phyloP scores from a whole-genome alignment of 768 basidiomycete genomes.

The Asterophora parasitica region DNA sequence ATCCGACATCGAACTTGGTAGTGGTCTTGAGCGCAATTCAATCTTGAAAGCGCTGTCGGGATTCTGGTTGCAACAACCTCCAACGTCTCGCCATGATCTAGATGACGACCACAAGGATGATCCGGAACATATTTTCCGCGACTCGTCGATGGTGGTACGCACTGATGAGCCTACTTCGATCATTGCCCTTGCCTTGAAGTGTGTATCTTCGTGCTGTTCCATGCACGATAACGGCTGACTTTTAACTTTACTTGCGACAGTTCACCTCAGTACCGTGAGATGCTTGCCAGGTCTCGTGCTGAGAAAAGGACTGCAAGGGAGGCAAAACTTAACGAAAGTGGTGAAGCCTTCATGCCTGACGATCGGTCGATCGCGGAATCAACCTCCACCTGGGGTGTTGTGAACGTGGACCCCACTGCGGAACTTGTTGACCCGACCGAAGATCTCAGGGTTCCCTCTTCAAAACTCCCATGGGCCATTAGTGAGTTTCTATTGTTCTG shows the following conservation, averaged over 20 bases:
- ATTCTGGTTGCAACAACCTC: conserved; percentile 66
- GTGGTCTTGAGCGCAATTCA: conserved; percentile 61
- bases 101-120: conserved; percentile 72
- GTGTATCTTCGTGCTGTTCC: conserved; percentile 21
- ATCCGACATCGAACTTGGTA: conserved; percentile 47
- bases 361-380: conserved; percentile 79
- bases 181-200: conserved; percentile 92
- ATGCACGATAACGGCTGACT: neutral
- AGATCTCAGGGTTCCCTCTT: conserved; percentile 69
- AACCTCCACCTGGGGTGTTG: conserved; percentile 88
- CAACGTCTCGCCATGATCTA: conserved; percentile 47
- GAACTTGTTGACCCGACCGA: conserved; percentile 70
- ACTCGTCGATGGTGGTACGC: conserved; percentile 90
- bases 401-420: conserved; percentile 64
- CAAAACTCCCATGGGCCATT: conserved; percentile 77
- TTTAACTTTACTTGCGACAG: conserved; percentile 31
- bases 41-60: conserved; percentile 81
- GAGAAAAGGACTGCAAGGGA: conserved; percentile 68
- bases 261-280: conserved; percentile 78
- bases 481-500: conserved; percentile 42
- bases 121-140: conserved; percentile 91
- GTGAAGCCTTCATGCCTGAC: conserved; percentile 91
- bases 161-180: conserved; percentile 98
- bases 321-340: conserved; percentile 53
- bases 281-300: conserved; percentile 70